phyloP scores from a whole-genome alignment of 1,139 yeast species.

The Hemisphaericaspora xylanilytica region DNA sequence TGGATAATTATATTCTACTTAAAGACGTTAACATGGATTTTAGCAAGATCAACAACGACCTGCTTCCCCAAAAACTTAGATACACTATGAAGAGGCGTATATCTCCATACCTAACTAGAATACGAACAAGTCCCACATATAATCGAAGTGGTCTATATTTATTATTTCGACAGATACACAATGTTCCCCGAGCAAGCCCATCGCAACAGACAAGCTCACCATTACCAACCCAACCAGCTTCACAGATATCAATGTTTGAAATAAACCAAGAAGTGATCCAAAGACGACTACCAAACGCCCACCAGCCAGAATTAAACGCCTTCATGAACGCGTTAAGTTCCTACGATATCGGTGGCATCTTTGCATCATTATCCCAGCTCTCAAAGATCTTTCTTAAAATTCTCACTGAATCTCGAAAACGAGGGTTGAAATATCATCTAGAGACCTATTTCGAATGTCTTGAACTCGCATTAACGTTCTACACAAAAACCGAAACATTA shows the following conservation, averaged over 20 bases:
- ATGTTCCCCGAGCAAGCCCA: too few species aligned
- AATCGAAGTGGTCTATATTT: too few species aligned
- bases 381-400: not conserved
- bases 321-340: not conserved
- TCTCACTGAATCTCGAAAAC: not conserved
- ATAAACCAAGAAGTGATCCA: not conserved
- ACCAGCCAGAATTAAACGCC: not conserved
- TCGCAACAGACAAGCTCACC: too few species aligned
- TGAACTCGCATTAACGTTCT: constrained; percentile 6
- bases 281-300: not conserved
- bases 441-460: constrained; percentile 9
- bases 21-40: too few species aligned
- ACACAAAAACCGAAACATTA: constrained; percentile 1
- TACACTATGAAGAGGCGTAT: too few species aligned
- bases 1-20: too few species aligned
- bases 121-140: too few species aligned
- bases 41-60: too few species aligned
- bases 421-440: not conserved
- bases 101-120: too few species aligned
- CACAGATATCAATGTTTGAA: not conserved
- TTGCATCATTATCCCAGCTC: not conserved
- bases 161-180: too few species aligned
- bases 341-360: not conserved
- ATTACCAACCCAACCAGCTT: not conserved
- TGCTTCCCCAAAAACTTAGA: too few species aligned